Evolutionary conservation across 176 grass and related monocot genomes (phyloP).

Genomic region (Ampelocalamus luodianensis): DNA sequence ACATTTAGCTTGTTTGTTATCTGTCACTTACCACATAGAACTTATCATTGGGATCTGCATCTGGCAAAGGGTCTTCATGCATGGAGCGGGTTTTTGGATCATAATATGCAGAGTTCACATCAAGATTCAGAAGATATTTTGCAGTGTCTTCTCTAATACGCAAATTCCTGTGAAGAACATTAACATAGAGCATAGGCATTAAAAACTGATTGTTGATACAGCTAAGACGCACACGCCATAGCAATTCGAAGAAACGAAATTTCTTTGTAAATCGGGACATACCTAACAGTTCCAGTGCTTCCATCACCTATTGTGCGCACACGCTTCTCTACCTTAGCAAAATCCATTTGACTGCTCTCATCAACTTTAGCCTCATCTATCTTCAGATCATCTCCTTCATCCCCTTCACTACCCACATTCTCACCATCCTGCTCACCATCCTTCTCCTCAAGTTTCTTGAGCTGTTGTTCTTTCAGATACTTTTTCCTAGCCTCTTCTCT

Average conservation of each 20-base stretch:
- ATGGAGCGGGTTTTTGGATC: conserved; percentile 97
- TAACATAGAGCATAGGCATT: conserved; percentile 1
- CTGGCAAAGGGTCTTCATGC: conserved; percentile 92
- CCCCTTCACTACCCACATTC: conserved; percentile 67
- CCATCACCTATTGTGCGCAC: conserved; percentile 95
- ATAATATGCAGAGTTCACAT: conserved; percentile 98
- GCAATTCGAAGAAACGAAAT: background rate
- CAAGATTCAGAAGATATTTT: conserved; percentile 91
- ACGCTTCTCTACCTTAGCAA: conserved; percentile 96
- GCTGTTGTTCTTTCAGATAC: conserved; percentile 88
- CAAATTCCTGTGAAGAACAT: conserved; percentile 67
- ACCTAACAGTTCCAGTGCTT: conserved; percentile 98
- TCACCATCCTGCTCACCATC: conserved; percentile 60
- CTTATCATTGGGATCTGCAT: conserved; percentile 97
- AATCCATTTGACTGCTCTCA: conserved; percentile 96
- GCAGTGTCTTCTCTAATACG: conserved; percentile 98
- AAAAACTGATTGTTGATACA: background rate
- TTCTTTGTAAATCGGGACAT: background rate
- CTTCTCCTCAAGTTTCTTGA: conserved; percentile 95
- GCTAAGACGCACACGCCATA: background rate
- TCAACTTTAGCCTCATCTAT: conserved; percentile 98
- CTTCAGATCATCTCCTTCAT: conserved; percentile 79
- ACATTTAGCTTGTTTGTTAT: background rate
- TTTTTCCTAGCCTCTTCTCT: conserved; percentile 90
- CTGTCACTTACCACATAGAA: conserved; percentile 72